Evolutionary conservation across 1,139 yeast genomes (phyloP).

Genomic region (Zygosaccharomyces sapae): DNA sequence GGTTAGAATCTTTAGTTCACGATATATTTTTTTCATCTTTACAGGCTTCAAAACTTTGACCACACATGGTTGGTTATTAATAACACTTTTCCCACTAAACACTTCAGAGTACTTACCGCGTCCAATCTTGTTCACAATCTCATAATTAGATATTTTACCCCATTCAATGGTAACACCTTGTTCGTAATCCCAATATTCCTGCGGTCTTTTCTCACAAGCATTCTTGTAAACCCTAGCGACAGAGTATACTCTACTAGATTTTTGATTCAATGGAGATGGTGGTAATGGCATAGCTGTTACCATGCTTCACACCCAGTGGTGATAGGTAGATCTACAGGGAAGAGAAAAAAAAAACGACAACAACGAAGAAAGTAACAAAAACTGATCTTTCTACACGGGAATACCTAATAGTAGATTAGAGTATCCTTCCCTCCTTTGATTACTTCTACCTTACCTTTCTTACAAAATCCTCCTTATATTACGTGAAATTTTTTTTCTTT

Average conservation of each 20-base stretch:
- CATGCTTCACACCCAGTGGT: not conserved
- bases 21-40: constrained; percentile 69
- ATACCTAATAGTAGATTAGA: too few species aligned
- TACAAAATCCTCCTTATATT: not conserved
- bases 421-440: too few species aligned
- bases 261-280: constrained; percentile 37
- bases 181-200: constrained; percentile 78
- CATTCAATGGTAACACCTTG: constrained; percentile 58
- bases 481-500: not conserved
- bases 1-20: constrained; percentile 72
- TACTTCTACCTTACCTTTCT: not conserved
- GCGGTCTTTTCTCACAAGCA: constrained; percentile 58
- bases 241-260: constrained; percentile 40
- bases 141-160: constrained; percentile 68
- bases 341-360: not conserved
- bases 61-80: constrained; percentile 53
- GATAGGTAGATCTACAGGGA: not conserved
- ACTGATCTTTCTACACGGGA: too few species aligned
- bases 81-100: constrained; percentile 51
- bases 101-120: constrained; percentile 80
- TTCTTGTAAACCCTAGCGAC: constrained; percentile 62
- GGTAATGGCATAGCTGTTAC: constrained; percentile 31
- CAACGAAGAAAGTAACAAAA: too few species aligned
- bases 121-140: constrained; percentile 66
- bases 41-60: constrained; percentile 78